These are phyloP conservation scores for Rubus idaeus DNA, from an alignment of 306 rosid species.

Conservation along the genomic window DNA sequence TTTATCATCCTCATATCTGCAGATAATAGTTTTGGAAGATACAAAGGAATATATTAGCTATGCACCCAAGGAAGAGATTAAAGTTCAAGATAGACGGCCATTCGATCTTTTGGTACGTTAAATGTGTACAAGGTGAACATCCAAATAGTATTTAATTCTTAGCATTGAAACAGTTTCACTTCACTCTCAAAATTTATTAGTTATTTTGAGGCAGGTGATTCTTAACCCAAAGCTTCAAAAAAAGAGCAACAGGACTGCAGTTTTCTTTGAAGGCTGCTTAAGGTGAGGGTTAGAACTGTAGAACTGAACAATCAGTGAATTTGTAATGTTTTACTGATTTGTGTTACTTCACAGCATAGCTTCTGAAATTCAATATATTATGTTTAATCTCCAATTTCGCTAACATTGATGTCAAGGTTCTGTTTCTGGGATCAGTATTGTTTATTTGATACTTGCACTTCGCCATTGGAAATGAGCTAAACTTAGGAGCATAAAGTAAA, in stretches of 20 bases:
- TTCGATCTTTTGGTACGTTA: constrained; percentile 90
- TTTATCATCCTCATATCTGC: constrained; percentile 26
- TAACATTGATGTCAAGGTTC: neutral
- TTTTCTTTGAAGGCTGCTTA: constrained; percentile 92
- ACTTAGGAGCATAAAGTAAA: neutral
- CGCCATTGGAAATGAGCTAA: neutral
- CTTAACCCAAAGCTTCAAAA: constrained; percentile 73
- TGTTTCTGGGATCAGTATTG: neutral
- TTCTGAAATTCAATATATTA: neutral
- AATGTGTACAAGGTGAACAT: constrained; percentile 6
- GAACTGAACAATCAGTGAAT: neutral
- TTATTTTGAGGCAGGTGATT: constrained; percentile 73
- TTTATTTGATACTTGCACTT: neutral
- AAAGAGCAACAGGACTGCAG: constrained; percentile 74
- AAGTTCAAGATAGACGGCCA: constrained; percentile 82
- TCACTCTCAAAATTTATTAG: constrained; percentile 37
- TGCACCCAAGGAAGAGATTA: constrained; percentile 63
- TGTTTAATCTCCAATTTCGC: neutral
- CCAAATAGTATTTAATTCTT: constrained; percentile 19
- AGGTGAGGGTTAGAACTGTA: constrained; percentile 48
- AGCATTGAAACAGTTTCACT: constrained; percentile 21
- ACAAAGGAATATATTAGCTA: constrained; percentile 73
- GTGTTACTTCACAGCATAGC: neutral
- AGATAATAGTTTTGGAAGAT: constrained; percentile 94
- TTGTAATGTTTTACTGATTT: neutral